Conservation (phyloP, 2,329 filamentous ascomycete genomes). For the Colletotrichum sidae region DNA sequence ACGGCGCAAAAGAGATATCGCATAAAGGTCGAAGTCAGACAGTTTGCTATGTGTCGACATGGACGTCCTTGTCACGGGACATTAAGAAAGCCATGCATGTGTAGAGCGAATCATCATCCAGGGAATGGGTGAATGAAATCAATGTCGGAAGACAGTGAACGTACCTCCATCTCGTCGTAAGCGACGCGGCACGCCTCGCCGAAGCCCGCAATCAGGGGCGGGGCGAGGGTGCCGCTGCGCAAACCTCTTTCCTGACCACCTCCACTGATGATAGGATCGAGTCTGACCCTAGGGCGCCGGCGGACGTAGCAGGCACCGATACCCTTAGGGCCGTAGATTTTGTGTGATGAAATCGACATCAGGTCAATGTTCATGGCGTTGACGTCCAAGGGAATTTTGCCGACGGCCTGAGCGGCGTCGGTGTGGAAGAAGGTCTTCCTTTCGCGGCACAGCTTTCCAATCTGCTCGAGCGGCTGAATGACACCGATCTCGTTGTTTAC, state of each 20-base stretch:
- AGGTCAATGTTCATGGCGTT: slow-evolving; percentile 98
- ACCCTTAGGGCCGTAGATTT: slow-evolving; percentile 98
- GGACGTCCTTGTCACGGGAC: slow-evolving; percentile 68
- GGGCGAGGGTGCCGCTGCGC: slow-evolving; percentile 92
- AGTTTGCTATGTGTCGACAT: slow-evolving; percentile 75
- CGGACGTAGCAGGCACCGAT: slow-evolving; percentile 97
- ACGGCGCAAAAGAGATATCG: slow-evolving; percentile 1
- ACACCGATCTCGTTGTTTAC: slow-evolving; percentile 99
- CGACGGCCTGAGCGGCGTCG: slow-evolving; percentile 96
- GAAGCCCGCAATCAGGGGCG: slow-evolving; percentile 89
- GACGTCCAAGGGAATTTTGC: slow-evolving; percentile 96
- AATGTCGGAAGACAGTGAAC: slow-evolving; percentile 50
- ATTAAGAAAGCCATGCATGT: slow-evolving; percentile 95
- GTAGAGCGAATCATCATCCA: slow-evolving; percentile 83
- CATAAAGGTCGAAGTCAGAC: slow-evolving; percentile 62
- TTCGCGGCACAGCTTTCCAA: slow-evolving; percentile 88
- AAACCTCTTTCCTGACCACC: slow-evolving; percentile 96
- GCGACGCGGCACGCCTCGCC: slow-evolving; percentile 96
- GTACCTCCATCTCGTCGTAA: slow-evolving; percentile 89
- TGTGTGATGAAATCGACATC: slow-evolving; percentile 99
- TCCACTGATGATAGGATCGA: slow-evolving; percentile 95
- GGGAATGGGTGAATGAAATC: slow-evolving; percentile 38
- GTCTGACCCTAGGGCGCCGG: slow-evolving; percentile 88
- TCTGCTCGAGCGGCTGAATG: slow-evolving; percentile 95
- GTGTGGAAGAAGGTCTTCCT: slow-evolving; percentile 99